Evolutionary conservation across 441 rosid species (phyloP).

Genomic region (Pelargonium australe): DNA sequence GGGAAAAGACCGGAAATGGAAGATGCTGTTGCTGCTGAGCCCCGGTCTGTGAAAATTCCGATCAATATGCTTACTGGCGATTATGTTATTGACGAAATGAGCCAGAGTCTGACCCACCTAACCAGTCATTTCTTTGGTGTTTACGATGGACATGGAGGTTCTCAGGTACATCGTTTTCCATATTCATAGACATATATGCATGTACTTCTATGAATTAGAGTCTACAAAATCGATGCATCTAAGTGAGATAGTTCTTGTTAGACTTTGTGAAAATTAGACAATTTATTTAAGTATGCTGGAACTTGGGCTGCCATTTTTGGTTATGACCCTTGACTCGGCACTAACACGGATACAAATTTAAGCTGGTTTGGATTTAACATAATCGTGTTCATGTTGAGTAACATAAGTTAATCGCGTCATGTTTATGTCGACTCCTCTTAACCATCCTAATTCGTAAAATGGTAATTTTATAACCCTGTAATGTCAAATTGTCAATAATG

Average conservation of each 20-base stretch:
- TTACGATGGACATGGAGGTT: slow-evolving; percentile 95
- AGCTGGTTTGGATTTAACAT: too few relatives aligned
- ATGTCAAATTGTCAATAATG: too few relatives aligned
- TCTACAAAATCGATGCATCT: neutral
- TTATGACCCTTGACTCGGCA: too few relatives aligned
- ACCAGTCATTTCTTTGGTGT: slow-evolving; percentile 80
- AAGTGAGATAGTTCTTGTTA: neutral
- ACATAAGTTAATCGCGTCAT: too few relatives aligned
- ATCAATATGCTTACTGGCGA: slow-evolving; percentile 61
- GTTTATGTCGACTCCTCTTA: too few relatives aligned
- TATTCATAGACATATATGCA: neutral
- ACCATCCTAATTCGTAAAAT: too few relatives aligned
- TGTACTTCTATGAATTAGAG: neutral
- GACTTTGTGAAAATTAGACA: neutral
- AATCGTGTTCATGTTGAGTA: too few relatives aligned
- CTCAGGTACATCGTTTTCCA: slow-evolving; percentile 43
- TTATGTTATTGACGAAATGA: slow-evolving; percentile 41
- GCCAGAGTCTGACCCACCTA: slow-evolving; percentile 40
- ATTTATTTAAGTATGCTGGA: neutral
- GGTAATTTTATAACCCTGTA: too few relatives aligned
- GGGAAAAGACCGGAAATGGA: slow-evolving; percentile 98
- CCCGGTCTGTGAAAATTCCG: slow-evolving; percentile 56
- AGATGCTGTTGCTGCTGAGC: slow-evolving; percentile 63
- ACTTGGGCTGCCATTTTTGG: neutral
- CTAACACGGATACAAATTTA: too few relatives aligned